A percentile compares a stretch with the other conserved stretches of the same genome.
Conservation (phyloP, 2,329 filamentous ascomycete genomes). For the Bipolaris victoriae region DNA sequence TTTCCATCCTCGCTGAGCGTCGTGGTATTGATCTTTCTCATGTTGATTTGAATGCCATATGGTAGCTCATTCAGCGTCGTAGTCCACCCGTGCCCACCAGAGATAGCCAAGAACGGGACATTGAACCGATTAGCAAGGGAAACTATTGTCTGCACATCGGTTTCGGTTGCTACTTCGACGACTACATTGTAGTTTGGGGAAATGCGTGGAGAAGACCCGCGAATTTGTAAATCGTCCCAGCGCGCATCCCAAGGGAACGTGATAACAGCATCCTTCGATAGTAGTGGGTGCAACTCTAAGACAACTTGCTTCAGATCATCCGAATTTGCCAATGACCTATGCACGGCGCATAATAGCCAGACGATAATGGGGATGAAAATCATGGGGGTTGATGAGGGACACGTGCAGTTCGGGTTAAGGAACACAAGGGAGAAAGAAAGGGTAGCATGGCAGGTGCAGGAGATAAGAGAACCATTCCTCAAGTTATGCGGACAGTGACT, state of each 20-base stretch:
- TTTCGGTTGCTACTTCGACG: constrained; percentile 25
- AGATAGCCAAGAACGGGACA: constrained; percentile 48
- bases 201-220: constrained; percentile 26
- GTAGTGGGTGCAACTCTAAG: constrained; percentile 1
- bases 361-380: background rate
- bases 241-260: constrained; percentile 21
- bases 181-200: constrained; percentile 23
- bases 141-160: constrained; percentile 23
- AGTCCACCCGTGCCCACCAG: constrained; percentile 44
- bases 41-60: constrained; percentile 42
- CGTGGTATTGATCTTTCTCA: constrained; percentile 37
- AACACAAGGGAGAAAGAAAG: background rate
- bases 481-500: background rate
- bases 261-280: constrained; percentile 20
- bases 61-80: constrained; percentile 30
- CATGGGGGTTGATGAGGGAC: background rate
- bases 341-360: constrained; percentile 1
- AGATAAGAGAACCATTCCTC: background rate
- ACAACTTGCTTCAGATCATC: constrained; percentile 1
- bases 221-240: constrained; percentile 23
- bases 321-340: background rate
- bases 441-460: background rate
- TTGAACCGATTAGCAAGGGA: constrained; percentile 21
- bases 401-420: background rate
- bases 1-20: constrained; percentile 25